Percentiles rank a stretch among this genome's conserved stretches.
These are phyloP conservation scores for Senecio squalidus DNA, from an alignment of 140 eudicot species.

Conservation along the genomic window DNA sequence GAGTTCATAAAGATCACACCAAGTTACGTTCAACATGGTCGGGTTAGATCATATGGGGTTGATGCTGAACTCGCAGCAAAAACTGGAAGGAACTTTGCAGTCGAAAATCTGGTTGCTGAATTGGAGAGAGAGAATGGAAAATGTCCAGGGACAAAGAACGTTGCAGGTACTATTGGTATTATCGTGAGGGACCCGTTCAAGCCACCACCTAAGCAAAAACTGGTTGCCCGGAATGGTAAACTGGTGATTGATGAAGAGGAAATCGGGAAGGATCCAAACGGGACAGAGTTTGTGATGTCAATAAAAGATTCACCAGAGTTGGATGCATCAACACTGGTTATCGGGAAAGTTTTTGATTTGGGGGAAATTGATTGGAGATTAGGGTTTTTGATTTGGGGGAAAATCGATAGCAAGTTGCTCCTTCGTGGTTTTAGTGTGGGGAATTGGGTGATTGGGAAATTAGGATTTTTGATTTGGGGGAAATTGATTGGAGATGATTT, in stretches of 20 bases:
- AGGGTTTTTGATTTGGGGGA: too few relatives aligned
- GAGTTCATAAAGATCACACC: slow-evolving; percentile 87
- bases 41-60: slow-evolving; percentile 81
- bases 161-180: slow-evolving; percentile 64
- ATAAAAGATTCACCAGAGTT: slow-evolving; percentile 73
- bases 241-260: slow-evolving; percentile 82
- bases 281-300: slow-evolving; percentile 80
- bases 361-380: too few relatives aligned
- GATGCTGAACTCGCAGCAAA: slow-evolving; percentile 76
- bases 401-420: too few relatives aligned
- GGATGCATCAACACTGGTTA: slow-evolving; percentile 68
- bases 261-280: slow-evolving; percentile 74
- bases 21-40: slow-evolving; percentile 80
- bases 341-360: slow-evolving; percentile 78
- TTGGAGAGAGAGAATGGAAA: slow-evolving; percentile 47
- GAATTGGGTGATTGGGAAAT: too few relatives aligned
- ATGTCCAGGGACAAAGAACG: slow-evolving; percentile 57
- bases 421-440: too few relatives aligned
- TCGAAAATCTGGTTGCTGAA: slow-evolving; percentile 52
- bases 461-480: too few relatives aligned
- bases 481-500: too few relatives aligned
- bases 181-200: slow-evolving; percentile 80
- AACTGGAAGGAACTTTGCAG: slow-evolving; percentile 54
- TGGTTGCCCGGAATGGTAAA: slow-evolving; percentile 86
- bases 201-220: slow-evolving; percentile 86